Evolutionary conservation across 805 yeast species (phyloP), one percentile per base, ranked within the genome.

Genomic region (Metschnikowia baotianmanensis): DNA sequence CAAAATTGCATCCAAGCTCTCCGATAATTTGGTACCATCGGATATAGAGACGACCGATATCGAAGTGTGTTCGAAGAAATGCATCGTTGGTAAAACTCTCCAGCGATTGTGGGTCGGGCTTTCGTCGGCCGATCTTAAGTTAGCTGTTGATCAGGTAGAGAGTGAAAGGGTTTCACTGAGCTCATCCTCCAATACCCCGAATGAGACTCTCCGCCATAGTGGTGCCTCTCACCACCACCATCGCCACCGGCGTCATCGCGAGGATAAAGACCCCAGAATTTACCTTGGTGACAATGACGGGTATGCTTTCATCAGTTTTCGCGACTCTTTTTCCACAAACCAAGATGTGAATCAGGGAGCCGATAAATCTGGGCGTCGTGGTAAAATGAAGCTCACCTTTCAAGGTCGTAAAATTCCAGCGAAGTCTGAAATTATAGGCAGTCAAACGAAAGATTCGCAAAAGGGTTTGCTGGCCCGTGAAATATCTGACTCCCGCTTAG

Each of bases 11-110:
- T 49, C 51, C 4, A 68, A 67, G 39, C 47, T 67, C 15, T 56
- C 69, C 2, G 72, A 67, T 29, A 57, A 46, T 10, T 37, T 55
- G 5, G 61, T 58, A 31, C 72, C 73, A 0, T 38, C 58, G 7
- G 74, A 69, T 21, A 67, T 69, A 11, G 75, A 69, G 43, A 67
- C 73, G 1, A 45, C 63, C 17, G 72, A 69, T 40, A 55, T 69
- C 34, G 72, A 69, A 18, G 41, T 47, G 3, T 49, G 69, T 10
- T 64, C 65, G 2, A 55, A 55, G 21, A 57, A 56, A 32, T 54
- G 57, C 48, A 43, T 69, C 12, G 46, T 54, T 4, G 74, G 74
- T 1, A 64, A 59, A 39, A 61, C 63, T 3, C 46, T 69, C 17
- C 45, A 54, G 16, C 48, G 67, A 10, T 51, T 69, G 21, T 69